Evolutionary conservation across 2,329 filamentous ascomycete genomes (phyloP).

Genomic region (Zarea fungicola): DNA sequence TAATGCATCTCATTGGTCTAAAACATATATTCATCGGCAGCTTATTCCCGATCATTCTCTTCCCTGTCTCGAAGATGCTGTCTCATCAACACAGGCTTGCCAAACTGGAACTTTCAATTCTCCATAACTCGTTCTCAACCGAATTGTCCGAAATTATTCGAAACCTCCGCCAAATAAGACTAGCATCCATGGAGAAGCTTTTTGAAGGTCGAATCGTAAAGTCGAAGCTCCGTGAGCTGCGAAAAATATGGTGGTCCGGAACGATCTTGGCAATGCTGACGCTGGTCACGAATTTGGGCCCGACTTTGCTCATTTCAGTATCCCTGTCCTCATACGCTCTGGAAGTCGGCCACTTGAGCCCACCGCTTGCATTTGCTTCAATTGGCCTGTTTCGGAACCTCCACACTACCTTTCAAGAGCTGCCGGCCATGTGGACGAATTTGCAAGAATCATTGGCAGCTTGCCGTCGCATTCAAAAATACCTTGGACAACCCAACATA

Average conservation of each 20-base stretch:
- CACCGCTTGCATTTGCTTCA: conserved; percentile 14
- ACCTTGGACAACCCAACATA: conserved; percentile 1
- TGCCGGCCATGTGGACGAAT: conserved; percentile 6
- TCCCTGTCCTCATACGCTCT: conserved; percentile 11
- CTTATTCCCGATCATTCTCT: conserved; percentile 1
- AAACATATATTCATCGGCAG: conserved; percentile 10
- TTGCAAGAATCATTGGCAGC: conserved; percentile 10
- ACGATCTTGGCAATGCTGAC: conserved; percentile 8
- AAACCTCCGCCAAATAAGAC: conserved; percentile 13
- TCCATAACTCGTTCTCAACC: conserved; percentile 2
- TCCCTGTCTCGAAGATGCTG: conserved; percentile 12
- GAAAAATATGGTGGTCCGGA: conserved; percentile 9
- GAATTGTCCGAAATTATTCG: conserved; percentile 10
- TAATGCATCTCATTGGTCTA: conserved; percentile 8
- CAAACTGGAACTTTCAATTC: conserved; percentile 1
- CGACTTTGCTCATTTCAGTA: conserved; percentile 6
- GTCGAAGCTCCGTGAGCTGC: conserved; percentile 6
- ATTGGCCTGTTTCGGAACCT: conserved; percentile 11
- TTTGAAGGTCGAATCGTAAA: conserved; percentile 3
- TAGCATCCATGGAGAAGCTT: conserved; percentile 11
- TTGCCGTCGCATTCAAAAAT: conserved; percentile 8
- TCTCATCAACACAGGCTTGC: conserved; percentile 1
- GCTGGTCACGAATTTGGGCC: conserved; percentile 8
- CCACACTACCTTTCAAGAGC: conserved; percentile 5
- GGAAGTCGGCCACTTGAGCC: conserved; percentile 4